Base-by-base conservation (phyloP, 805 yeast genomes). In the Kluyveromyces nonfermentans region DNA sequence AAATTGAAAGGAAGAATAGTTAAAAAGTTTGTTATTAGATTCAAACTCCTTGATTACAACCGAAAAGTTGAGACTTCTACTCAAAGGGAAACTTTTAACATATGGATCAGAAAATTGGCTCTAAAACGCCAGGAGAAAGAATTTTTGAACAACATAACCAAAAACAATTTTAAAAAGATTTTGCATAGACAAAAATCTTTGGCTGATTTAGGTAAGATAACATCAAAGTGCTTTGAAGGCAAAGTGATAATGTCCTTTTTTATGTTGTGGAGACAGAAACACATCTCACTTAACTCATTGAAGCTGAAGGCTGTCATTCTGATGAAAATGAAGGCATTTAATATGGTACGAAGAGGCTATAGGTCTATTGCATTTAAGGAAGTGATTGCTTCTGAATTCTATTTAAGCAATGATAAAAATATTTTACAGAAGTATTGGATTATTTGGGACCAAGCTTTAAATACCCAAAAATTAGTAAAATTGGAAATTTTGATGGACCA, bases 31-130 rank as follows among this genome's bases (percentile, higher is more conserved):
- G 12, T 4, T 10, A 25, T 10, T 25, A 6, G 30, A 14, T 25
- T 25, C 14, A 25, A 25, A 25, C 30, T 25, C 30, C 7, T 25
- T 10, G 30, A 25, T 6, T 25, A 4, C 12, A 14, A 25, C 14
- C 30, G 30, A 10, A 25, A 25, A 6, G 12, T 25, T 25, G 30
- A 6, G 9, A 25, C 9, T 25, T 25, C 30, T 6, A 14, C 30
- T 25, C 30, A 25, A 25, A 25, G 30, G 7, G 30, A 3, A 31
- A 5, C 18, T 15, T 46, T 49, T 17, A 33, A 35, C 7, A 28
- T 33, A 2, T 54, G 56, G 59, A 33, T 25, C n/a, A 30, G 33
- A 15, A 42, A 41, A 21, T 17, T 16, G 22, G n/a, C 16, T n/a
- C 41, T 45, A 10, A 8, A 25, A 3, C 3, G n/a, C 3, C 21